Percentiles rank a stretch among this genome's conserved stretches.
These are phyloP conservation scores for Paecilomyces niveus DNA, from an alignment of 2,329 filamentous ascomycete genomes.

Conservation along the genomic window DNA sequence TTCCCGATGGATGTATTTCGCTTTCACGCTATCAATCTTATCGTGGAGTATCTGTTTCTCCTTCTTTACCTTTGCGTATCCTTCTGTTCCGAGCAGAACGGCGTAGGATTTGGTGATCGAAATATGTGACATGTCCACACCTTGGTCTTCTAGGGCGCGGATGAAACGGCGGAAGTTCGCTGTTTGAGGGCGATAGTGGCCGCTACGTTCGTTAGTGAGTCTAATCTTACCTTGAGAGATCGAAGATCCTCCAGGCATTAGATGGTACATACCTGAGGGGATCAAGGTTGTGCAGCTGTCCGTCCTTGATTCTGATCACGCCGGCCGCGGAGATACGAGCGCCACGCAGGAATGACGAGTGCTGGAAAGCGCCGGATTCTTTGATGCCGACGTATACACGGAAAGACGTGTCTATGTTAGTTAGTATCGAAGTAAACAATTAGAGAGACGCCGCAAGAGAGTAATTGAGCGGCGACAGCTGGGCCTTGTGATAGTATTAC, in stretches of 20 bases:
- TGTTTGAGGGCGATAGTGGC: constrained; percentile 79
- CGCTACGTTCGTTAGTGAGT: constrained; percentile 42
- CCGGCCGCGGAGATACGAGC: constrained; percentile 75
- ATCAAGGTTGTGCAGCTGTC: constrained; percentile 65
- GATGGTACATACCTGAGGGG: constrained; percentile 28
- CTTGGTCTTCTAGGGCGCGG: constrained; percentile 60
- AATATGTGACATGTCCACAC: constrained; percentile 72
- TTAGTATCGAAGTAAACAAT: neutral
- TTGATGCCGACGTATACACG: constrained; percentile 83
- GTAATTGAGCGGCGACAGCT: too few species aligned
- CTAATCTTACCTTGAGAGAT: too few species aligned
- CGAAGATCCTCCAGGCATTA: neutral
- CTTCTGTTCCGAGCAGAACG: constrained; percentile 73
- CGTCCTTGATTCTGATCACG: constrained; percentile 76
- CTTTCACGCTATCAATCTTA: constrained; percentile 15
- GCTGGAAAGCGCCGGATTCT: constrained; percentile 79
- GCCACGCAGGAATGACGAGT: constrained; percentile 82
- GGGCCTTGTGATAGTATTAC: neutral
- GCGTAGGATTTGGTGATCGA: constrained; percentile 77
- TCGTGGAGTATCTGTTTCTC: constrained; percentile 53
- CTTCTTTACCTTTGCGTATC: constrained; percentile 62
- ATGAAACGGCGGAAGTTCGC: constrained; percentile 80
- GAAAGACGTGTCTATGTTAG: constrained; percentile 63
- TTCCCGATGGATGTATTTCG: neutral
- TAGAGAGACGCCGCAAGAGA: too few species aligned